Base-by-base conservation (phyloP, 2,329 filamentous ascomycete species). In the Colletotrichum lindemuthianum region DNA sequence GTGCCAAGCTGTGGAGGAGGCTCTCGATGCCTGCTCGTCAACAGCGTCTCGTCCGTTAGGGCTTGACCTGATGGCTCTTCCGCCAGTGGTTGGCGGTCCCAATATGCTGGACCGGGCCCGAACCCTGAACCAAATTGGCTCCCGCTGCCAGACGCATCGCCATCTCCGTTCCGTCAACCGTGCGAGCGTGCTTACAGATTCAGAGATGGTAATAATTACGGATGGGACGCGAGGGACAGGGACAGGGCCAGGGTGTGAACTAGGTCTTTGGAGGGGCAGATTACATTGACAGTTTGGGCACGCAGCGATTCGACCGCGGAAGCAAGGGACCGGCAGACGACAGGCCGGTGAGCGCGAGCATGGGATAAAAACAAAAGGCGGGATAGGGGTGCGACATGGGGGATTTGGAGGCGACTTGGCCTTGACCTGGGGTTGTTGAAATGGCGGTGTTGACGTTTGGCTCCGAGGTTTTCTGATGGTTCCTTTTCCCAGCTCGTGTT, bases 241-340 rank as follows among this genome's bases (percentile, higher is more conserved):
- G 24, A 24, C 24, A 24, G 24, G 4, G 24, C 24, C 24, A 24
- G 24, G 24, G 24, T 2, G 4, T 24, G 24, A 24, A 24, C 24
- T 56, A 52, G 63, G 52, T 34, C 58, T n/a, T 48, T 57, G 59
- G 60, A 63, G 60, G 58, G 63, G 58, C 63, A 65, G 58, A 65
- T 65, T 63, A 63, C 63, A 51, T 41, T 48, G 59, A 36, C 36
- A 12, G 34, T 48, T 60, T 65, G 63, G 47, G 59, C 40, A 41
- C 9, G 59, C 47, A 47, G 59, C 63, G 51, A 65, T 65, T 65
- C 63, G 59, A 43, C 59, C 51, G 47, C 51, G 52, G 51, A 57
- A 34, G 58, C 59, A 65, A 65, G 63, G 63, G 63, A 57, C 41
- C 24, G 24, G 24, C 24, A 24, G 24, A 43, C 8, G 53, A 56